Conservation (phyloP, 257 asterid species). For the Solanum pennellii region DNA sequence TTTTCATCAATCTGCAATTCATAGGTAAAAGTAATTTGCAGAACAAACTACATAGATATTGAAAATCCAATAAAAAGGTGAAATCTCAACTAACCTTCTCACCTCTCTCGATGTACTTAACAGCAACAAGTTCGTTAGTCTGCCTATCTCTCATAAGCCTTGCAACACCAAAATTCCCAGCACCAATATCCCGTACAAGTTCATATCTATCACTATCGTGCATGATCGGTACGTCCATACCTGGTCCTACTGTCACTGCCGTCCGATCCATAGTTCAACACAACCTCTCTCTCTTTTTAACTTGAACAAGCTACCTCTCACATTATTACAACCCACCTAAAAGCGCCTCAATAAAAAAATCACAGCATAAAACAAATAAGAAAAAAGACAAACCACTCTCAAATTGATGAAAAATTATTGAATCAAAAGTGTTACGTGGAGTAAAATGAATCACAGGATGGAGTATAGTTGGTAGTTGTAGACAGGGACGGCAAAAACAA, state of each 20-base stretch:
- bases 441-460: constrained; percentile 16
- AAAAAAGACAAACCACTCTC: background rate
- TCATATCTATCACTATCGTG: constrained; percentile 89
- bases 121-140: constrained; percentile 87
- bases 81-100: constrained; percentile 50
- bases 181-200: constrained; percentile 84
- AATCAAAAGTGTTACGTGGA: constrained; percentile 22
- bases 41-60: background rate
- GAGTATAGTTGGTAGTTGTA: constrained; percentile 19
- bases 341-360: background rate
- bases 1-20: constrained; percentile 73
- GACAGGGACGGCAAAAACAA: constrained; percentile 8
- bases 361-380: background rate
- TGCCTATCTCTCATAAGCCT: constrained; percentile 87
- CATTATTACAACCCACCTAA: background rate
- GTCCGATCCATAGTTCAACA: constrained; percentile 42
- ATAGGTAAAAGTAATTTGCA: background rate
- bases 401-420: background rate
- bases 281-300: background rate
- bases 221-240: constrained; percentile 94
- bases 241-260: constrained; percentile 41
- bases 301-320: background rate
- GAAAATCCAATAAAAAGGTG: background rate
- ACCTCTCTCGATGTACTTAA: constrained; percentile 97
- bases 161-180: constrained; percentile 98